phyloP scores from a whole-genome alignment of 73 alveolate species.

The Blepharisma stoltei region DNA sequence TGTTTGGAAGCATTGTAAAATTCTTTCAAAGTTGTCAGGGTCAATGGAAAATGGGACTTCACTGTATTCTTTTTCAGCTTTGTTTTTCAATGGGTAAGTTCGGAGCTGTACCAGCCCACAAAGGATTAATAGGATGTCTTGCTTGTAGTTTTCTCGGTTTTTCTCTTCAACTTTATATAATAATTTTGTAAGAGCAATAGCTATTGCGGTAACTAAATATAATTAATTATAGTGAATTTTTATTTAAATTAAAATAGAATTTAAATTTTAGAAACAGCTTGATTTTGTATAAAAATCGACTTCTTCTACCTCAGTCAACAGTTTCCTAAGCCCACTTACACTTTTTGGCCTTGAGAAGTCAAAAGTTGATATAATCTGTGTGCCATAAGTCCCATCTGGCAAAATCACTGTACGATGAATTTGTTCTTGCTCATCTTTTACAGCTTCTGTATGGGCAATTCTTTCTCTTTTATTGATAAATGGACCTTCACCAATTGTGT shows the following conservation, averaged over 20 bases:
- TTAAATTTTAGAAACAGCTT: too few relatives aligned
- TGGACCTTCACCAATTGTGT: constrained; percentile 67
- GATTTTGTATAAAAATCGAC: constrained; percentile 56
- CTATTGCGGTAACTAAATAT: constrained; percentile 68
- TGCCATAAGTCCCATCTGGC: constrained; percentile 91
- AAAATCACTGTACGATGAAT: constrained; percentile 68
- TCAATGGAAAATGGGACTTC: constrained; percentile 11
- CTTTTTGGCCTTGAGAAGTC: constrained; percentile 44
- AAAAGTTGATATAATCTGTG: constrained; percentile 68
- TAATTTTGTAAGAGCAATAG: constrained; percentile 67
- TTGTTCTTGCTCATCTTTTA: constrained; percentile 7
- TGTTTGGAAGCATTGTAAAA: not conserved
- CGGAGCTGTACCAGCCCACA: not conserved
- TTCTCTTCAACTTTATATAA: constrained; percentile 45
- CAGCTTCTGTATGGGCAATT: constrained; percentile 7
- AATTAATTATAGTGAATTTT: too few relatives aligned
- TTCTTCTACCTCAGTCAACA: constrained; percentile 51
- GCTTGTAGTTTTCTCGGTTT: not conserved
- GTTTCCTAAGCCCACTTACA: constrained; percentile 44
- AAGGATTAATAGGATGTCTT: not conserved
- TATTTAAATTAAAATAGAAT: too few relatives aligned
- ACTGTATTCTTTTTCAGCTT: not conserved
- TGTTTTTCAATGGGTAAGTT: not conserved
- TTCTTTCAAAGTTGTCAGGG: constrained; percentile 14
- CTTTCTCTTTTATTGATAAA: constrained; percentile 28